These are phyloP conservation scores for Globisporangium ultimum DNA, from an alignment of 352 stramenopile genomes.

Conservation along the genomic window DNA sequence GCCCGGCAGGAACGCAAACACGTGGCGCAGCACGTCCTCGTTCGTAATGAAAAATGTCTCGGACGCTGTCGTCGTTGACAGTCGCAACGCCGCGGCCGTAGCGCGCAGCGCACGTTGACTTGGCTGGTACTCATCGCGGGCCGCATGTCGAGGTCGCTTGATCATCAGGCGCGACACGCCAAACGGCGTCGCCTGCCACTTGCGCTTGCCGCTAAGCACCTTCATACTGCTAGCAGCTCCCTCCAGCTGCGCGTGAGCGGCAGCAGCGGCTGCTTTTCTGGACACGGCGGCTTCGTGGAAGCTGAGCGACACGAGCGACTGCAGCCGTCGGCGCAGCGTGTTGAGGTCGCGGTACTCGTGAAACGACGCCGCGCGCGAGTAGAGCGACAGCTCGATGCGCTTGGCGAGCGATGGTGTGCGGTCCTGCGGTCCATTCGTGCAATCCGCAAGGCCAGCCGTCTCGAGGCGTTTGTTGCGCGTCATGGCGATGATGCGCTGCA, in stretches of 20 bases:
- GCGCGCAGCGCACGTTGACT: neutral
- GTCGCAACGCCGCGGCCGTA: neutral
- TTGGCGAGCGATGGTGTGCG: conserved; percentile 81
- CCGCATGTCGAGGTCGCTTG: conserved; percentile 44
- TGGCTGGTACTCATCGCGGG: conserved; percentile 9
- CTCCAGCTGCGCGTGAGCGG: conserved; percentile 3
- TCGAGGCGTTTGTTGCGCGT: conserved; percentile 64
- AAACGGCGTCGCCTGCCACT: conserved; percentile 39
- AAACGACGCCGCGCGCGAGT: conserved; percentile 77
- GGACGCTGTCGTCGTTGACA: conserved; percentile 12
- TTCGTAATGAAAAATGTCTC: conserved; percentile 65
- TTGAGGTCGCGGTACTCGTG: conserved; percentile 85
- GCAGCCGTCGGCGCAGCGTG: conserved; percentile 70
- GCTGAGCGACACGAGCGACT: conserved; percentile 85
- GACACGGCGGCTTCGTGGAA: conserved; percentile 80
- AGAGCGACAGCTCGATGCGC: conserved; percentile 83
- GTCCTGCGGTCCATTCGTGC: conserved; percentile 13
- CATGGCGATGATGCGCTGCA: conserved; percentile 87
- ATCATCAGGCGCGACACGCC: conserved; percentile 57
- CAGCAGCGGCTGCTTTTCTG: conserved; percentile 24
- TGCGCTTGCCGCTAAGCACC: conserved; percentile 49
- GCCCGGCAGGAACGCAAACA: conserved; percentile 71
- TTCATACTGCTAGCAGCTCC: conserved; percentile 12
- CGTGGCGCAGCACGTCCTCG: conserved; percentile 59
- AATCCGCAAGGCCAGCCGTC: neutral